Evolutionary conservation across 31 red algal genomes (phyloP).

Genomic region (Asparagopsis taxiformis): DNA sequence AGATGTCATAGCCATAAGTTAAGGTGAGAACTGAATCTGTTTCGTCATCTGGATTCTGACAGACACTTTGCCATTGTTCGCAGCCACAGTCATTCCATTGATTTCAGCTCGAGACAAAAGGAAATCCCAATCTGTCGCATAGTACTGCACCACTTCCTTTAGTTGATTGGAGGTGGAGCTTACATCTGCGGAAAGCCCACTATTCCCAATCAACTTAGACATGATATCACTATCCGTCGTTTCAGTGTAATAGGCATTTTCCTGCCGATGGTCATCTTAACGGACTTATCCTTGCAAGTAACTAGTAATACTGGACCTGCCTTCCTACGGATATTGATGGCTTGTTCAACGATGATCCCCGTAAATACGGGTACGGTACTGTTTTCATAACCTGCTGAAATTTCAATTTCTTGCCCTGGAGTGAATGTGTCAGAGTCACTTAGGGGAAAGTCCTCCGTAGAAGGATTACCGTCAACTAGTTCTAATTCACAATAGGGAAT

Average conservation of each 20-base stretch:
- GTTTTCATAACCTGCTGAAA: not conserved
- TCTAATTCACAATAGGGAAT: no score
- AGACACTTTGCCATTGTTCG: no score
- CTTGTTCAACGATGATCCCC: not conserved
- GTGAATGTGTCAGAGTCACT: not conserved
- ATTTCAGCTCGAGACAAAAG: not conserved
- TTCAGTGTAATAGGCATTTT: not conserved
- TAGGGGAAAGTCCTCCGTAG: not conserved
- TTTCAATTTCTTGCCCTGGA: not conserved
- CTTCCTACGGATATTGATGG: not conserved
- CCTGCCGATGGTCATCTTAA: conserved; percentile 2
- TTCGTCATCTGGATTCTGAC: no score
- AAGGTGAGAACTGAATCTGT: no score
- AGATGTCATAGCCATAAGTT: no score
- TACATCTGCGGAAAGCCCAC: not conserved
- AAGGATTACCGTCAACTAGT: not conserved
- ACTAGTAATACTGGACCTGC: not conserved
- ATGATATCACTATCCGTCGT: not conserved
- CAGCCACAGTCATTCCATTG: not conserved
- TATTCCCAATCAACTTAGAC: not conserved
- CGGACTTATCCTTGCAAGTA: not conserved
- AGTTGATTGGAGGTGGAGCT: not conserved
- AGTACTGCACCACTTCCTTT: not conserved
- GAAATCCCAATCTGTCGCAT: not conserved
- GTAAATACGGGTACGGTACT: not conserved